Conservation (phyloP, 768 basidiomycete species). For the Serendipita sp. region DNA sequence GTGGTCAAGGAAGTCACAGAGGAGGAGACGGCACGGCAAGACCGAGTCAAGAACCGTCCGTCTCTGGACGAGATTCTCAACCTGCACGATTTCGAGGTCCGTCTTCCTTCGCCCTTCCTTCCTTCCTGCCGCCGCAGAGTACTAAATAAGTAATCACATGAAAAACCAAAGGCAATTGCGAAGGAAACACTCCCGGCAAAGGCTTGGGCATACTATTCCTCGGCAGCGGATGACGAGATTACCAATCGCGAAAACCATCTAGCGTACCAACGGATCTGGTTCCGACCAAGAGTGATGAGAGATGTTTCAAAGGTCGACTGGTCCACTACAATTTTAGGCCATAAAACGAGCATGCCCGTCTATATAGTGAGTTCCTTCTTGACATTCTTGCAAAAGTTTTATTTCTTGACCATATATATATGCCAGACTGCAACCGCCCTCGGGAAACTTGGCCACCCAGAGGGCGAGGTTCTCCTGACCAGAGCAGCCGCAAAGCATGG, state of each 20-base stretch:
- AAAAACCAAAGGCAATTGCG: constrained; percentile 72
- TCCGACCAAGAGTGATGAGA: constrained; percentile 71
- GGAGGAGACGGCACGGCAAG: constrained; percentile 53
- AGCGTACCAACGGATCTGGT: constrained; percentile 89
- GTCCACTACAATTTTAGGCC: constrained; percentile 69
- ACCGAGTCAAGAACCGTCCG: constrained; percentile 47
- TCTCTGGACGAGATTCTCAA: constrained; percentile 67
- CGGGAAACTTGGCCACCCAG: constrained; percentile 90
- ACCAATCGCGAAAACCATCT: constrained; percentile 78
- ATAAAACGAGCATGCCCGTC: constrained; percentile 56
- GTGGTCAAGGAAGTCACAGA: constrained; percentile 48
- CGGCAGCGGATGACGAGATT: constrained; percentile 86
- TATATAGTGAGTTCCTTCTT: constrained; percentile 52
- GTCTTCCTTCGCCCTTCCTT: constrained; percentile 12
- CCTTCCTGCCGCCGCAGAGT: no score
- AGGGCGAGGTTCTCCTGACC: constrained; percentile 85
- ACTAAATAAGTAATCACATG: constrained; percentile 10
- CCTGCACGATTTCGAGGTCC: constrained; percentile 86
- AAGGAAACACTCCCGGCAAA: constrained; percentile 66
- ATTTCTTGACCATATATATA: no score
- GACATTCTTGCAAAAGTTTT: no score
- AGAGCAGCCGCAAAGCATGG: constrained; percentile 70
- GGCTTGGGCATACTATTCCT: constrained; percentile 89
- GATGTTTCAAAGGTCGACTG: constrained; percentile 79
- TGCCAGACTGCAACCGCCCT: constrained; percentile 65